Evolutionary conservation across 139 green algal species (phyloP), one percentile per base, ranked within the genome.

Genomic region (Edaphochlamys debaryana): DNA sequence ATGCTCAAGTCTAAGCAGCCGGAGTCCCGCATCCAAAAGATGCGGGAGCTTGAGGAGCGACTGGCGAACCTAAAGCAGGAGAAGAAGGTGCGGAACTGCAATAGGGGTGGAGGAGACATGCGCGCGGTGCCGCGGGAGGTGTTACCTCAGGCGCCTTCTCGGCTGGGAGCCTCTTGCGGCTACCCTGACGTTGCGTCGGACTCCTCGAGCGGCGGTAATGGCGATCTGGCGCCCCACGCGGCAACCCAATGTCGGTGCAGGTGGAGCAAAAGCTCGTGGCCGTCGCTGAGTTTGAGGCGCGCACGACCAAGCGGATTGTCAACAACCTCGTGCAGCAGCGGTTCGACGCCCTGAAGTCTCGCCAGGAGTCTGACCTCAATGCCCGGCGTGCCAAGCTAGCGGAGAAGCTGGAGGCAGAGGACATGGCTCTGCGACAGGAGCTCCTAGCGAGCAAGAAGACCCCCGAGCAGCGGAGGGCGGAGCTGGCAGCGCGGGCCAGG

Each of bases 381-480:
- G 76, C 70, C 3, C 60, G 91, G 13, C 42, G 87, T 27, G 58
- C 85, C 58, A 66, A 45, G 64, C 86, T 94, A 0, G 89, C 89
- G 0, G 69, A 85, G 0, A 93, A 91, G 72, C 81, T 94, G 30
- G 87, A 95, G 72, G 92, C 95, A 40, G 96, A 99, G 86, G 96
- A 99, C 75, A 70, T 88, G 45, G 82, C 81, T 9, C 86, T 99
- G 22, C 97, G 98, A 72, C 79, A 95, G 66, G 87, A 94, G 63
- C 83, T 99, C 38, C 7, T 92, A 0, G 72, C 50, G 0, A 82
- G 67, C 32, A 78, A 91, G 56, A 85, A 93, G 67, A 93, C 88
- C 30, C 91, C 91, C 22, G 91, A 92, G 60, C 76, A 94, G 80
- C 67, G 91, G 22, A 69, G 91, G 1, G 87, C 89, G 3, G 82